Evolutionary conservation across 805 yeast species (phyloP).

Genomic region (Blastobotrys attinorum): DNA sequence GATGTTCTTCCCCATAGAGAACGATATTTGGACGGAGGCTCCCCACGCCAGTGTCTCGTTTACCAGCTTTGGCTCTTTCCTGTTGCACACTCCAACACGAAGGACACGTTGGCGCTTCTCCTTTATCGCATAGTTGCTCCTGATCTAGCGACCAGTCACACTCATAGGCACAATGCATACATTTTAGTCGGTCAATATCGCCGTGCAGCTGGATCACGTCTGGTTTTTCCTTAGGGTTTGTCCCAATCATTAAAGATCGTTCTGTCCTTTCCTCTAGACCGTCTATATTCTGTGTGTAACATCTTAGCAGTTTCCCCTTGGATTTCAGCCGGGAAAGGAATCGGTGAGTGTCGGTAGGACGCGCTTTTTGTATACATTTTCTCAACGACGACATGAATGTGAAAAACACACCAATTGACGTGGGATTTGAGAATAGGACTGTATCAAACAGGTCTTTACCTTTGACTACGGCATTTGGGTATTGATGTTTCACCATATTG

Average conservation of each 20-base stretch:
- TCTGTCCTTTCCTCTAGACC: conserved; percentile 53
- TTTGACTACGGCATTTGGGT: conserved; percentile 54
- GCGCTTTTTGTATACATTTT: conserved; percentile 51
- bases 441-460: conserved; percentile 92
- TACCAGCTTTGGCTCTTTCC: conserved; percentile 58
- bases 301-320: conserved; percentile 61
- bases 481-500: conserved; percentile 55
- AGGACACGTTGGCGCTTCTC: conserved; percentile 72
- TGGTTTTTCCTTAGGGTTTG: conserved; percentile 47
- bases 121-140: conserved; percentile 39
- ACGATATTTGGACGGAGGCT: conserved; percentile 82
- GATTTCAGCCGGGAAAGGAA: conserved; percentile 57
- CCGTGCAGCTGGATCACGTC: conserved; percentile 92
- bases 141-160: conserved; percentile 55
- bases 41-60: conserved; percentile 70
- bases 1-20: conserved; percentile 90
- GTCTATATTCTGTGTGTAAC: conserved; percentile 95
- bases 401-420: conserved; percentile 67
- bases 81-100: conserved; percentile 51
- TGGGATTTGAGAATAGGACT: conserved; percentile 62
- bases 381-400: conserved; percentile 82
- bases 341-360: conserved; percentile 77
- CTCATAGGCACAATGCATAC: conserved; percentile 58
- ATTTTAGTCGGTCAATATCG: conserved; percentile 64
- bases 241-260: conserved; percentile 43